Base-by-base conservation (phyloP, 352 stramenopile species). In the Phytophthora ramorum region DNA sequence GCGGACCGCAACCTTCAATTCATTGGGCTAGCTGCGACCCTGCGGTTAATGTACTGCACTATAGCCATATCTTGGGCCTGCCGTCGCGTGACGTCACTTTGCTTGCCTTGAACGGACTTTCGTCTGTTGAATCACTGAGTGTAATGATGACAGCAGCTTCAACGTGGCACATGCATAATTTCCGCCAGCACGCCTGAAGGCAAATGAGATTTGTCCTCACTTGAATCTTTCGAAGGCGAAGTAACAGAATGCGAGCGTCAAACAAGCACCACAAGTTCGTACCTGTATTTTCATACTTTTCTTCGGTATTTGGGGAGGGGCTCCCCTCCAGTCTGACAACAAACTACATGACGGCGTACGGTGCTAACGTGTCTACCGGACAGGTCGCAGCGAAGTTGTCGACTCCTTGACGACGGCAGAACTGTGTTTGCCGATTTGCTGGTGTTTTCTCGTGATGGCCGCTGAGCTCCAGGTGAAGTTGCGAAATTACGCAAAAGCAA, bases 401-500 rank as follows among this genome's bases (percentile, higher is more conserved):
- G 24, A 47, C 51, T 7, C 48, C 44, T 66, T 50, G 54, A 14
- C 50, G 20, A 8, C 32, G 58, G n/a, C 20, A 37, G 10, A 63
- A 10, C 45, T 64, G 35, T 9, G 57, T 38, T 58, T 48, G 62
- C 48, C 70, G 28, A 37, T 61, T 45, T 46, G 61, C 30, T 70
- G 57, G 22, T 43, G 63, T 17, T 58, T 69, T 20, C 19, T 80
- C 35, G 72, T 75, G 38, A 7, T 88, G 75, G 13, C 54, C 58
- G 9, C 60, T 73, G 13, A 79, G 63, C 43, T 79, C 71, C n/a
- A 71, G 43, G 30, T 80, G 58, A 49, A 87, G 62, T 63, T 90
- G 81, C 14, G 79, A 71, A 35, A 90, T 67, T 9, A 78, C 69
- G 54, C 81, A 90, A 63, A 77, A 88, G 50, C 63, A 79, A 62